Base-by-base conservation (phyloP, 305 asterid species). In the Fraxinus nigra region DNA sequence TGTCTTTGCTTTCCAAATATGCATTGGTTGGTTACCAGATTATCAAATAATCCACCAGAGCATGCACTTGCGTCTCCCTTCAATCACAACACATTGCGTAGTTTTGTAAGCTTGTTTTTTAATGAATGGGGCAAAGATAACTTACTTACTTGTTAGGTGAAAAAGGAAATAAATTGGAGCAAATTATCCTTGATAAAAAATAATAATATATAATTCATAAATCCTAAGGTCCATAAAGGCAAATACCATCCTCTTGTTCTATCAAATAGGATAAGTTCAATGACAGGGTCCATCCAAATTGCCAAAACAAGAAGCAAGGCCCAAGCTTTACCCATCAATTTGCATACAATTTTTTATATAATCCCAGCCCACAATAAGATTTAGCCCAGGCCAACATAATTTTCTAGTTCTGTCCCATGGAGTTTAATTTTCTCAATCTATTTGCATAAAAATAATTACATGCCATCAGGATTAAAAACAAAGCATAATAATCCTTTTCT, bases 401-500 rank as follows among this genome's bases (percentile, higher is more conserved):
- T 46, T 46, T 46, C n/a, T 46, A 46, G 56, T 2, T 46, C 56
- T 14, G 16, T 14, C 16, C n/a, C 5, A 46, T 46, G 4, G 56
- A 46, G 16, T 46, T 14, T 11, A 11, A 46, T 46, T 54, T 54
- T n/a, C 24, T n/a, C 65, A 54, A 54, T 16, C 76, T 37, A 16
- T 7, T 78, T n/a, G n/a, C 16, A 9, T 34, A 32, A 4, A 78
- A 38, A 8, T 38, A 69, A 30, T 18, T n/a, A 40, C 10, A 56
- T 54, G 74, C 80, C 84, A 76, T 54, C 40, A 18, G 14, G 81
- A 70, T 48, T n/a, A 40, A 35, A 65, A 28, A 35, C 38, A 35
- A 35, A 35, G 38, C 38, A 35, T 5, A 6, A 35, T 5, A 35
- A 6, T 35, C 16, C 26, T 22, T 65, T 24, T 65, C 35, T 10